These are phyloP conservation scores for Coemansia sp. DNA, from an alignment of 192 early-diverging fungal species.

Conservation along the genomic window DNA sequence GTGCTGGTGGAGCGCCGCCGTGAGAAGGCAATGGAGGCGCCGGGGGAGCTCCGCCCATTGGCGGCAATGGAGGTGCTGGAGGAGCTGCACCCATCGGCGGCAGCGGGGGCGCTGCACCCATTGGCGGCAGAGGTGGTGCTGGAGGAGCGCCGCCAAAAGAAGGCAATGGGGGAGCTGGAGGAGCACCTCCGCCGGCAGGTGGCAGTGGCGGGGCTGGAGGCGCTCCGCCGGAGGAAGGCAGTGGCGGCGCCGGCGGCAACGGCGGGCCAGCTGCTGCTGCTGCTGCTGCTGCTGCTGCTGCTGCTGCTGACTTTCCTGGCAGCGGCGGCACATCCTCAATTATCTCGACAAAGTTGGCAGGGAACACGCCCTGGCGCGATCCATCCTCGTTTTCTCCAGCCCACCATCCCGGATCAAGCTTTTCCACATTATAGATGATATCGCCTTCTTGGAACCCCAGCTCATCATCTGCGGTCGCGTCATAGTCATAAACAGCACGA, in stretches of 20 bases:
- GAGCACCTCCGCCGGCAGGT: constrained; percentile 3
- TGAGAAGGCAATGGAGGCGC: constrained; percentile 5
- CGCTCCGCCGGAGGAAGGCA: constrained; percentile 6
- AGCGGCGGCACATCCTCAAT: no score
- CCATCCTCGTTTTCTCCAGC: constrained; percentile 76
- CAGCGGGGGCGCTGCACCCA: constrained; percentile 18
- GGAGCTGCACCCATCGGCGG: constrained; percentile 6
- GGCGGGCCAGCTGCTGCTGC: constrained; percentile 6
- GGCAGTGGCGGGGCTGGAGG: constrained; percentile 4
- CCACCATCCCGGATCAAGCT: constrained; percentile 94
- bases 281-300: neutral
- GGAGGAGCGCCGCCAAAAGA: constrained; percentile 1
- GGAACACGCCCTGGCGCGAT: constrained; percentile 75
- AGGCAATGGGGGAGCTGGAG: constrained; percentile 8
- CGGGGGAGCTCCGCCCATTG: constrained; percentile 4
- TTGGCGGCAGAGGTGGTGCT: constrained; percentile 13
- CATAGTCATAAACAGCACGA: constrained; percentile 75
- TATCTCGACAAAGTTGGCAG: constrained; percentile 66
- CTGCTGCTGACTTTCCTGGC: no score
- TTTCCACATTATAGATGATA: constrained; percentile 70
- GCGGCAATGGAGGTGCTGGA: constrained; percentile 25
- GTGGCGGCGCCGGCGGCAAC: constrained; percentile 1
- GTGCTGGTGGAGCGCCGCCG: neutral
- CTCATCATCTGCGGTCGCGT: constrained; percentile 80
- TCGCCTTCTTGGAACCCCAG: constrained; percentile 82